A percentile compares a stretch with the other conserved stretches of the same genome.
Evolutionary conservation across 1,284 basidiomycete species (phyloP).

Genomic region (Trichosporon sp.): DNA sequence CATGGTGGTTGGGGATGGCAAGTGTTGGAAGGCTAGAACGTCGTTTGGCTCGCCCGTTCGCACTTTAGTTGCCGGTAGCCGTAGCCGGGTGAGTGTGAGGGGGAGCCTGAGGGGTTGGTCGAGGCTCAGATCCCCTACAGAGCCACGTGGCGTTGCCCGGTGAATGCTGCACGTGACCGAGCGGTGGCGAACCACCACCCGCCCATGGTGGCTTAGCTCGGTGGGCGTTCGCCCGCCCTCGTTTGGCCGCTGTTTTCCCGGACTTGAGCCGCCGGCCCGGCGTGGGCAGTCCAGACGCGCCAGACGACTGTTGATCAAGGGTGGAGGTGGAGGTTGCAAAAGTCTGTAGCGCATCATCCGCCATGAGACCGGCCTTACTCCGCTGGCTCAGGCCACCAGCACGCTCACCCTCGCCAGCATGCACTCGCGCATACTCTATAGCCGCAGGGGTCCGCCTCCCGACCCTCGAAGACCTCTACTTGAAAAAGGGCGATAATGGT

Average conservation of each 20-base stretch:
- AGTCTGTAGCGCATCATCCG: neutral
- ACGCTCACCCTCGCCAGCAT: too few species aligned
- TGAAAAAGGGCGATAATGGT: conserved; percentile 57
- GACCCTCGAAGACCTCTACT: conserved; percentile 24
- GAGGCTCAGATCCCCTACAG: too few species aligned
- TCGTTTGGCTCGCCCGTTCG: neutral
- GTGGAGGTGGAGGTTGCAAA: neutral
- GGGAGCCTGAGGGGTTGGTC: too few species aligned
- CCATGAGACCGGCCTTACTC: neutral
- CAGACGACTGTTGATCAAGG: too few species aligned
- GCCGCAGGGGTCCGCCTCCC: conserved; percentile 15
- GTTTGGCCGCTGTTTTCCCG: neutral
- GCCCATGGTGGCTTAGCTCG: too few species aligned
- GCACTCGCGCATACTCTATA: neutral
- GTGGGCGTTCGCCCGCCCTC: neutral
- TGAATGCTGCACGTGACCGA: neutral
- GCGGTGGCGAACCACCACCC: neutral
- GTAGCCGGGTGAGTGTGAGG: too few species aligned
- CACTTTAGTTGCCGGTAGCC: neutral
- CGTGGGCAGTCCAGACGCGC: too few species aligned
- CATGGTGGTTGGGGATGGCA: conserved; percentile 2
- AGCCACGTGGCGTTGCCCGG: neutral
- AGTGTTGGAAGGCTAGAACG: neutral
- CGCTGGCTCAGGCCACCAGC: neutral
- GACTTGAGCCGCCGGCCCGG: neutral